phyloP scores from a whole-genome alignment of 1,139 yeast genomes.

The Geotrichum bryndzae region DNA sequence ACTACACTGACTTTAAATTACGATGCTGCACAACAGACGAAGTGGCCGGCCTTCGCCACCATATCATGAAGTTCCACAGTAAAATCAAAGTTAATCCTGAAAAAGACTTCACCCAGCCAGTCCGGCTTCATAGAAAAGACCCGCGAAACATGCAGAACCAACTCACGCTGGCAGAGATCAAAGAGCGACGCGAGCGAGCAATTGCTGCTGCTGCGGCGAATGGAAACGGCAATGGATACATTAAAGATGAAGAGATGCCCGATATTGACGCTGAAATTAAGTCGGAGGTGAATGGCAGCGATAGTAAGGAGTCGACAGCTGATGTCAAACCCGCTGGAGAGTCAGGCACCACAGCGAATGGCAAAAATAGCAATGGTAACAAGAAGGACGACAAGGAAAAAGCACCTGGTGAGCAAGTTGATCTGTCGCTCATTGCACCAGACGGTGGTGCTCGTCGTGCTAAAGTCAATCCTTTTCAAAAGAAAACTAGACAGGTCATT shows the following conservation, averaged over 20 bases:
- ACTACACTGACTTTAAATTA: slow-evolving; percentile 57
- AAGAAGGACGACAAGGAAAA: slow-evolving; percentile 32
- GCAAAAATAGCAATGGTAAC: slow-evolving; percentile 30
- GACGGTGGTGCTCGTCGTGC: slow-evolving; percentile 83
- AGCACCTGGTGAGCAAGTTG: slow-evolving; percentile 37
- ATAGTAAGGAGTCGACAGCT: slow-evolving; percentile 32
- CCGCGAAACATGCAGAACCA: slow-evolving; percentile 87
- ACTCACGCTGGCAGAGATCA: slow-evolving; percentile 58
- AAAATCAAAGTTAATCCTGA: slow-evolving; percentile 60
- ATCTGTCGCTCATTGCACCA: slow-evolving; percentile 67
- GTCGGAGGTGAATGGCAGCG: slow-evolving; percentile 12
- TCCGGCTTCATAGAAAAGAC: slow-evolving; percentile 84
- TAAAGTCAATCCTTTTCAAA: slow-evolving; percentile 57
- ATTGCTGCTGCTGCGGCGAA: slow-evolving; percentile 21
- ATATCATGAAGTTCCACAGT: slow-evolving; percentile 68
- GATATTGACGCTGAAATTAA: slow-evolving; percentile 18
- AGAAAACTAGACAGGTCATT: slow-evolving; percentile 79
- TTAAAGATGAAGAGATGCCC: slow-evolving; percentile 17
- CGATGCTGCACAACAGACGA: slow-evolving; percentile 71
- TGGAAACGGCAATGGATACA: slow-evolving; percentile 7
- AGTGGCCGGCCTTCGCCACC: slow-evolving; percentile 67
- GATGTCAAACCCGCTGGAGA: slow-evolving; percentile 27
- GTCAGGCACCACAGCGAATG: slow-evolving; percentile 25
- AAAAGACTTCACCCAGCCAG: slow-evolving; percentile 69
- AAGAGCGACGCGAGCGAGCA: slow-evolving; percentile 47